Evolutionary conservation across 164 flowering plant species (phyloP).

Genomic region (Vitis labrusca): DNA sequence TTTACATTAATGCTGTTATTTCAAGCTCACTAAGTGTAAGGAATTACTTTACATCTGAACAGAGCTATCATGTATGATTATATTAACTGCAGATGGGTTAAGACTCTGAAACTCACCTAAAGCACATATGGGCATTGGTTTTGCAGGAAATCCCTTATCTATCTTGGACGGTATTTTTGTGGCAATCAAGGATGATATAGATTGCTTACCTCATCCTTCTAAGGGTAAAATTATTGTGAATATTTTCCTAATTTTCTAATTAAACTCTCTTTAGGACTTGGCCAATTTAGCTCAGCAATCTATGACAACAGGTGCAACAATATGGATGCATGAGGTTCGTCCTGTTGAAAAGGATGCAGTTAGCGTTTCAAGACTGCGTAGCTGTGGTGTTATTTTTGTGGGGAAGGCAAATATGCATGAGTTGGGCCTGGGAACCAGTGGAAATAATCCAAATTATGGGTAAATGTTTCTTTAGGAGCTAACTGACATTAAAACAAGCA

Average conservation of each 20-base stretch:
- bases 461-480: constrained; percentile 21
- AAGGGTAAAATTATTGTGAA: constrained; percentile 40
- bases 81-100: no score
- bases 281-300: constrained; percentile 6
- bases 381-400: constrained; percentile 81
- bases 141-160: constrained; percentile 79
- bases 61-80: background rate
- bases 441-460: constrained; percentile 95
- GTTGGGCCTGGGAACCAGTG: constrained; percentile 89
- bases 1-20: background rate
- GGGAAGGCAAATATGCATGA: constrained; percentile 99
- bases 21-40: background rate
- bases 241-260: background rate
- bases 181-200: constrained; percentile 97
- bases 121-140: background rate
- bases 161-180: constrained; percentile 87
- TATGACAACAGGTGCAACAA: constrained; percentile 65
- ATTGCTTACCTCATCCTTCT: constrained; percentile 75
- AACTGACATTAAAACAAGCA: background rate
- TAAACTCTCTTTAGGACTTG: background rate
- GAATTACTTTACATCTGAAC: background rate
- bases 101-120: background rate
- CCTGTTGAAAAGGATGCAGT: constrained; percentile 67
- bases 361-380: constrained; percentile 76
- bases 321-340: constrained; percentile 81